A percentile compares a stretch with the other conserved stretches of the same genome.
phyloP scores from a whole-genome alignment of 1,139 yeast species.

The Hyphopichia pseudoburtonii region DNA sequence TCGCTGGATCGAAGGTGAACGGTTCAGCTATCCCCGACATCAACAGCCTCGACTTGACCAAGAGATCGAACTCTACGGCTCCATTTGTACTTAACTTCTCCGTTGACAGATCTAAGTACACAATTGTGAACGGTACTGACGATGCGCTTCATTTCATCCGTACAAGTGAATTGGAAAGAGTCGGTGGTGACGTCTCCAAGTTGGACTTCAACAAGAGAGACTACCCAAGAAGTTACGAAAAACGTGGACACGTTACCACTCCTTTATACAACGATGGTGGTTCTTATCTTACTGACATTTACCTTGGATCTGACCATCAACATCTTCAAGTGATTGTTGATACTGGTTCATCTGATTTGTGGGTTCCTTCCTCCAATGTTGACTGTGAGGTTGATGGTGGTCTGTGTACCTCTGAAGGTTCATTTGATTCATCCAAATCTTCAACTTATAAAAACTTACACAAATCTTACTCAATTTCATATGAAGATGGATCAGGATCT shows the following conservation, averaged over 20 bases:
- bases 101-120: not conserved
- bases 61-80: constrained; percentile 1
- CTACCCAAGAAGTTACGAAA: not conserved
- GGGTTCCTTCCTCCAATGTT: constrained; percentile 15
- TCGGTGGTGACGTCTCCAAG: no score
- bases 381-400: not conserved
- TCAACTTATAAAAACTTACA: not conserved
- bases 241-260: not conserved
- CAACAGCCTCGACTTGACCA: not conserved
- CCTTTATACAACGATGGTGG: not conserved
- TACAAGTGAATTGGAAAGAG: no score
- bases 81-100: not conserved
- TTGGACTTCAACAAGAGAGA: not conserved
- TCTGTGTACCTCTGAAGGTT: constrained; percentile 1
- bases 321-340: constrained; percentile 21
- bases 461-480: not conserved
- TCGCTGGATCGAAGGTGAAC: constrained; percentile 1
- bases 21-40: constrained; percentile 1
- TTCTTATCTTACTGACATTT: constrained; percentile 5
- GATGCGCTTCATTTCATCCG: not conserved
- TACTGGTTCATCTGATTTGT: constrained; percentile 33
- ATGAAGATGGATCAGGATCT: constrained; percentile 7
- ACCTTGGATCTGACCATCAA: constrained; percentile 21
- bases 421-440: constrained; percentile 2
- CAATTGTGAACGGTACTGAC: not conserved